These are phyloP conservation scores for Cyclostephanos tholiformis DNA, from an alignment of 108 stramenopile genomes.

Conservation along the genomic window DNA sequence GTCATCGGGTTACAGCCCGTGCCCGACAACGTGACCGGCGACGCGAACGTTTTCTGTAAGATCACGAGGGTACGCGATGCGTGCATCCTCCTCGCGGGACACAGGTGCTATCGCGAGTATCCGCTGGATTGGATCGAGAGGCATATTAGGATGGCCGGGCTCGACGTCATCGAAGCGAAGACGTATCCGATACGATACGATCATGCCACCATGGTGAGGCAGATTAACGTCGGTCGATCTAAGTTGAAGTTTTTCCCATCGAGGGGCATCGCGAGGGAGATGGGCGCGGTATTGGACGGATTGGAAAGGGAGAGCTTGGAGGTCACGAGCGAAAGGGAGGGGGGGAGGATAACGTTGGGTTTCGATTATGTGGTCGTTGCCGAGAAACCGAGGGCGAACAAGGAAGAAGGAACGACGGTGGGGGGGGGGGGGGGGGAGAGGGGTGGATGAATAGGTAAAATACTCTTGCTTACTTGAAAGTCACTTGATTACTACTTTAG, in stretches of 20 bases:
- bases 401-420: no score
- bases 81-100: constrained; percentile 90
- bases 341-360: constrained; percentile 75
- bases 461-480: not conserved
- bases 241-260: constrained; percentile 82
- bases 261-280: constrained; percentile 59
- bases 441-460: not conserved
- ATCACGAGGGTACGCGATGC: constrained; percentile 90
- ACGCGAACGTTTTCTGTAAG: constrained; percentile 84
- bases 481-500: no score
- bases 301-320: constrained; percentile 64
- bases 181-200: constrained; percentile 91
- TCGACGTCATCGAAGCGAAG: constrained; percentile 53
- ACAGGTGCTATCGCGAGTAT: constrained; percentile 95
- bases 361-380: constrained; percentile 94
- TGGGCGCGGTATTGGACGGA: constrained; percentile 67
- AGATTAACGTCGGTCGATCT: constrained; percentile 89
- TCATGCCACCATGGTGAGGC: constrained; percentile 76
- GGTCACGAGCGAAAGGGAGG: constrained; percentile 42
- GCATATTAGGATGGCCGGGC: constrained; percentile 61
- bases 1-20: constrained; percentile 92
- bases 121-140: constrained; percentile 93
- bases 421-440: not conserved
- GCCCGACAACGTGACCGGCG: constrained; percentile 71
- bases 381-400: constrained; percentile 59